Base-by-base conservation (phyloP, 768 basidiomycete genomes). In the Cystofilobasidium capitatum region DNA sequence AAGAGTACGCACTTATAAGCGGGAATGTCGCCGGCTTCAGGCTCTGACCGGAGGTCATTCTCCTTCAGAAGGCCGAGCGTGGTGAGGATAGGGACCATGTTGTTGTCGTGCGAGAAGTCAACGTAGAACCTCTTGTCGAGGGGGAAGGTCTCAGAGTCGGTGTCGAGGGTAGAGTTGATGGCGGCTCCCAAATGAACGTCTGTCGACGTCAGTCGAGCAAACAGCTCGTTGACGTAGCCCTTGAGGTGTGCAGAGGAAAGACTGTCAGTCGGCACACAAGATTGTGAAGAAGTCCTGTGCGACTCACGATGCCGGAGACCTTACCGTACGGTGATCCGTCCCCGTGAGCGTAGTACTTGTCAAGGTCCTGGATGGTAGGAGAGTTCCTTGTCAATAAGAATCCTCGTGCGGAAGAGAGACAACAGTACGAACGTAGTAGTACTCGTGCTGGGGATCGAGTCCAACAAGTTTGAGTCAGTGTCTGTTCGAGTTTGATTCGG, bases 311-410 rank as follows among this genome's bases (percentile, higher is more conserved):
- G 4, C 78, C 79, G 55, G 70, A 31, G 0, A 77, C 78, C 14
- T 87, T 83, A 1, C 85, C 86, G 8, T 88, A 81, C 0, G 91
- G 88, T 2, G 86, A 87, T 3, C 94, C 92, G 75, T 87, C 93
- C 8, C 86, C 85, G 6, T 84, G 86, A 69, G 82, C 82, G 66
- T 74, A 72, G 66, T 68, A 74, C 68, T 73, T 72, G 22, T 64
- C 47, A 63, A 60, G 49, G 12, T 31, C 3, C 26, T 37, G 26
- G 45, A 17, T 29, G 26, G 60, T 5, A 49, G 36, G 29, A 39
- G 44, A 69, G 42, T 59, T 71, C 72, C 55, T 42, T 71, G 37
- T 64, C 65, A 67, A 64, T 45, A 64, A 10, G 33, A 29, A 58
- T 76, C 74, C 78, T 78, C 29, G 69, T 68, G 39, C 79, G 69